Conservation (phyloP, 768 basidiomycete species). For the Kwoniella dejecticola region DNA sequence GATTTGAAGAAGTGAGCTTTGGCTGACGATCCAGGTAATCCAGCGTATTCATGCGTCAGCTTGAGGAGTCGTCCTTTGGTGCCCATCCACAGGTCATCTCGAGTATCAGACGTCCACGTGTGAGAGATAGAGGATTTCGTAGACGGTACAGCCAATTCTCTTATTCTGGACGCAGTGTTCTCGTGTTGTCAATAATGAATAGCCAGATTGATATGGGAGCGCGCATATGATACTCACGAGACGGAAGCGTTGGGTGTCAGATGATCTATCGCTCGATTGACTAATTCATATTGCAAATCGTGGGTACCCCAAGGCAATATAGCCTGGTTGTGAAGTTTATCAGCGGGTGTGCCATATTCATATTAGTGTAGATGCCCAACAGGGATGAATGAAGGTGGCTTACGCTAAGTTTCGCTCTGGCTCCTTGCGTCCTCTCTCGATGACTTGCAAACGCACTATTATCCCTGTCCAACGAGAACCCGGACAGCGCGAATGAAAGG, state of each 20-base stretch:
- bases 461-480: constrained; percentile 77
- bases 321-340: constrained; percentile 31
- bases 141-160: constrained; percentile 76
- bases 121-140: constrained; percentile 83
- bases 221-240: constrained; percentile 61
- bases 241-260: constrained; percentile 77
- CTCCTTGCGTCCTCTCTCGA: constrained; percentile 58
- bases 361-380: too few species aligned
- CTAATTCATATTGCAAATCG: constrained; percentile 81
- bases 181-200: constrained; percentile 9
- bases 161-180: constrained; percentile 65
- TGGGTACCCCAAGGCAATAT: constrained; percentile 60
- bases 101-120: constrained; percentile 71
- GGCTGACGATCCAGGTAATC: constrained; percentile 70
- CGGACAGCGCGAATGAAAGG: constrained; percentile 69
- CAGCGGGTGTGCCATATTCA: background rate
- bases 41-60: constrained; percentile 67
- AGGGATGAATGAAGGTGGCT: constrained; percentile 58
- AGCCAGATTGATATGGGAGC: background rate
- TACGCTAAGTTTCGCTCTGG: constrained; percentile 71
- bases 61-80: constrained; percentile 68
- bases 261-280: constrained; percentile 71
- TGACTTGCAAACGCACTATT: constrained; percentile 69
- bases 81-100: constrained; percentile 68
- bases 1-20: constrained; percentile 70